Percentiles rank a stretch among this genome's conserved stretches.
Evolutionary conservation across 1,284 basidiomycete genomes (phyloP).

Genomic region (Melampsora occidentalis): DNA sequence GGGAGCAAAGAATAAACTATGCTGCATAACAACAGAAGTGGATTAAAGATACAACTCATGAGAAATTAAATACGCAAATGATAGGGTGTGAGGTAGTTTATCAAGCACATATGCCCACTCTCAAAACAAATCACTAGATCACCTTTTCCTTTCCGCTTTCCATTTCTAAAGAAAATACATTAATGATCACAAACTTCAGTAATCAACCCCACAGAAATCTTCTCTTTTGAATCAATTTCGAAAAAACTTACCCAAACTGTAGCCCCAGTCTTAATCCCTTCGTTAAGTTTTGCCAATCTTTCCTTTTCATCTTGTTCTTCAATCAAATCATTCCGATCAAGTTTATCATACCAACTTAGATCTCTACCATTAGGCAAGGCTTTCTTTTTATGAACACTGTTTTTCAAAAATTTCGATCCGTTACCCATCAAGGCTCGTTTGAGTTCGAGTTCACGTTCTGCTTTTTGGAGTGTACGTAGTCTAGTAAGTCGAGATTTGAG

Average conservation of each 20-base stretch:
- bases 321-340: conserved; percentile 37
- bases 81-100: too few relatives aligned
- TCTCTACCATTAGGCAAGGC: conserved; percentile 21
- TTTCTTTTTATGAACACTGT: conserved; percentile 6
- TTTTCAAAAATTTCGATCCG: conserved; percentile 30
- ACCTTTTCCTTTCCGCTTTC: conserved; percentile 41
- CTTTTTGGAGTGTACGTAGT: conserved; percentile 29
- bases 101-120: too few relatives aligned
- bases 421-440: conserved; percentile 39
- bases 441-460: conserved; percentile 37
- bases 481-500: conserved; percentile 19
- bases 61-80: too few relatives aligned
- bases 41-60: too few relatives aligned
- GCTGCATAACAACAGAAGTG: too few relatives aligned
- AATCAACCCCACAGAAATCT: neutral
- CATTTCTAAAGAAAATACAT: conserved; percentile 25
- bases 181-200: neutral
- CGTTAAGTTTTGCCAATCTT: conserved; percentile 18
- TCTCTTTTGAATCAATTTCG: neutral
- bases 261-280: conserved; percentile 41
- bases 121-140: neutral
- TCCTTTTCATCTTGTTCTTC: conserved; percentile 35
- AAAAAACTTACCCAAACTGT: conserved; percentile 32
- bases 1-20: too few relatives aligned
- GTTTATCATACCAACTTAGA: conserved; percentile 42